Base-by-base conservation (phyloP, 352 stramenopile genomes). In the Phytopythium kandeliae region DNA sequence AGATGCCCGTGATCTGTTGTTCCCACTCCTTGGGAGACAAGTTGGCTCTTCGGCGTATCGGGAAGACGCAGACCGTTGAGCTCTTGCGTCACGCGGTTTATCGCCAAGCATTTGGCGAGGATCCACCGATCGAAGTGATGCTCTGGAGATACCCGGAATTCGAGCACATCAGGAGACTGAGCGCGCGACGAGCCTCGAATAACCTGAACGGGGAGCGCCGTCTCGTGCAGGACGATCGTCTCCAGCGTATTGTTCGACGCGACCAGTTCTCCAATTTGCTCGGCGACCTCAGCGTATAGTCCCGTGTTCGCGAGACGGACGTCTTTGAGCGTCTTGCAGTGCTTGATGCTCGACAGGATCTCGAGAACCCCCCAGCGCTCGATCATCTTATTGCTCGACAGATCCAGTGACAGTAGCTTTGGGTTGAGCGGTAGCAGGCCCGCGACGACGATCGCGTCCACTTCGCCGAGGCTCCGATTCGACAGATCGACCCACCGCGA, bases 71-170 rank as follows among this genome's bases (percentile, higher is more conserved):
- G 35, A 1, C 67, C 45, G 16, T 92, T 92, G 4, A 89, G 58
- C 30, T 82, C 58, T 25, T 80, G 67, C 0, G 74, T 89, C 7
- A 65, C 33, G 2, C 78, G 78, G 47, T 92, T 92, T 28, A 89
- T 55, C 10, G 58, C 60, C 15, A 92, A 59, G 38, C 76, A 87
- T 46, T 86, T 88, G 1, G 69, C 63, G 12, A 89, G 49, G 44
- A 92, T 78, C 74, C 76, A 89, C 22, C 54, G 58, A 54, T 92
- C 81, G 22, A 89, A 67, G 48, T 76, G 63, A 30, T 92, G 71
- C 6, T 51, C 46, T 0, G 50, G 28, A 0, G 63, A 28, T 2
- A 85, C 60, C 0, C 28, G 43, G 42, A 75, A 75, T 16, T 11
- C 30, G 41, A 86, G 51, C 11, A 19, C 54, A 22, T 79, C 62